Evolutionary conservation across 2,329 filamentous ascomycete species (phyloP), one percentile per base, ranked within the genome.

Genomic region (Endoconidiophora laricicola): DNA sequence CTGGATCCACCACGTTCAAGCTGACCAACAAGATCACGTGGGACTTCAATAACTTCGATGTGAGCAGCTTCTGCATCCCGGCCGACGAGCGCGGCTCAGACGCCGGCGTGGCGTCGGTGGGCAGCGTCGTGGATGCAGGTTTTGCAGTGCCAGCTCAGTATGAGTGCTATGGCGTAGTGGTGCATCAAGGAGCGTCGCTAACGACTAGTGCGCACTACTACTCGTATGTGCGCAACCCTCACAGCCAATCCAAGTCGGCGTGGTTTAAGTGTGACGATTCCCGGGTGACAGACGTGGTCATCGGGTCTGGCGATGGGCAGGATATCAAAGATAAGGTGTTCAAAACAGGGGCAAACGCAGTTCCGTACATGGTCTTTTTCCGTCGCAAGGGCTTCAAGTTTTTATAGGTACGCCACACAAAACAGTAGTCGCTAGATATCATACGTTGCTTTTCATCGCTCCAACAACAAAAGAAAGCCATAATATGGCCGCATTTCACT

Each of bases 131-230:
- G 53, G 67, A 69, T 52, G 62, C 58, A 7, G 65, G 66, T 12
- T 70, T 73, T 52, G 57, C 58, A 2, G 65, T 64, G 1, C 81
- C 83, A 0, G 86, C 83, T 59, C 67, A 70, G 4, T 98, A 95
- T 63, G 82, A 94, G 60, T 81, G 84, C 48, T 95, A 94, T 61
- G 90, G 81, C 2, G 82, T 95, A 5, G 76, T 93, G 49, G 72
- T 83, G 54, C 88, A 95, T 62, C 65, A 76, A 3, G 88, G 88
- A 20, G 66, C 67, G 1, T 78, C 72, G 1, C 69, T 83, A 48
- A 74, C 76, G 37, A 76, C 75, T 46, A 41, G 40, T 16, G 88
- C 88, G 0, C 88, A 95, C 64, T 95, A 95, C 62, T 80, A 81
- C 48, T 74, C 79, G 3, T 78, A 83, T 52, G 75, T 83, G 54